Conservation (phyloP, 1,139 yeast genomes). For the Scheffersomyces lignicola region DNA sequence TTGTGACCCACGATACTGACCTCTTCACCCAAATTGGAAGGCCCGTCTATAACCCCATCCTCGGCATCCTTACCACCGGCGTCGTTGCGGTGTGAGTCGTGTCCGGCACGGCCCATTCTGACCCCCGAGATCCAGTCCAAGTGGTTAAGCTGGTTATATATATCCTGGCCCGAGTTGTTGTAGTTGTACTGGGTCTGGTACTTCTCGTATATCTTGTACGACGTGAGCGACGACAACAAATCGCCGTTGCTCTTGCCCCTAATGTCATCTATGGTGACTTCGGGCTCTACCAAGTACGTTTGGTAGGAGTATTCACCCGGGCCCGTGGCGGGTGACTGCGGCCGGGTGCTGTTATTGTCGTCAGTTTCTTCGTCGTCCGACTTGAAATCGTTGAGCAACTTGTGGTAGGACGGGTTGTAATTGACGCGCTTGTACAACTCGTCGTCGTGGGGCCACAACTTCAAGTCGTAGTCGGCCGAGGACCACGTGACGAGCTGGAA, state of each 20-base stretch:
- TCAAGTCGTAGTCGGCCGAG: slow-evolving; percentile 72
- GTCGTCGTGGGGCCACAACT: slow-evolving; percentile 77
- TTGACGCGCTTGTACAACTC: slow-evolving; percentile 58
- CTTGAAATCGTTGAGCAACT: slow-evolving; percentile 20
- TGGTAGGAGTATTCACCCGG: slow-evolving; percentile 23
- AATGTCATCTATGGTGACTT: slow-evolving; percentile 35
- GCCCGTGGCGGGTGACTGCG: slow-evolving; percentile 7
- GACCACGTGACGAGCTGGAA: slow-evolving; percentile 94
- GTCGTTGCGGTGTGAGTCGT: slow-evolving; percentile 16
- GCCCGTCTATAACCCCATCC: slow-evolving; percentile 39
- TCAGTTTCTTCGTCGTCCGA: slow-evolving; percentile 15
- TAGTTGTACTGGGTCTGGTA: background rate
- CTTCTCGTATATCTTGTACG: slow-evolving; percentile 34
- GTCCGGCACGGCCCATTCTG: slow-evolving; percentile 65
- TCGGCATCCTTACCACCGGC: slow-evolving; percentile 19
- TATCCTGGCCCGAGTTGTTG: slow-evolving; percentile 20
- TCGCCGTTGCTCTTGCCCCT: slow-evolving; percentile 35
- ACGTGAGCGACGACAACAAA: slow-evolving; percentile 34
- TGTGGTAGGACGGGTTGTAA: slow-evolving; percentile 45
- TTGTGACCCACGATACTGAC: slow-evolving; percentile 87
- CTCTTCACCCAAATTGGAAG: slow-evolving; percentile 84
- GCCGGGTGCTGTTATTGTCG: slow-evolving; percentile 13
- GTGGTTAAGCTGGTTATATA: slow-evolving; percentile 54
- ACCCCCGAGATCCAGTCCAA: slow-evolving; percentile 95
- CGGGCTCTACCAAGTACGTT: slow-evolving; percentile 43